Evolutionary conservation across 2,329 filamentous ascomycete genomes (phyloP), one percentile per base, ranked within the genome.

Genomic region (Penicillium polonicum): DNA sequence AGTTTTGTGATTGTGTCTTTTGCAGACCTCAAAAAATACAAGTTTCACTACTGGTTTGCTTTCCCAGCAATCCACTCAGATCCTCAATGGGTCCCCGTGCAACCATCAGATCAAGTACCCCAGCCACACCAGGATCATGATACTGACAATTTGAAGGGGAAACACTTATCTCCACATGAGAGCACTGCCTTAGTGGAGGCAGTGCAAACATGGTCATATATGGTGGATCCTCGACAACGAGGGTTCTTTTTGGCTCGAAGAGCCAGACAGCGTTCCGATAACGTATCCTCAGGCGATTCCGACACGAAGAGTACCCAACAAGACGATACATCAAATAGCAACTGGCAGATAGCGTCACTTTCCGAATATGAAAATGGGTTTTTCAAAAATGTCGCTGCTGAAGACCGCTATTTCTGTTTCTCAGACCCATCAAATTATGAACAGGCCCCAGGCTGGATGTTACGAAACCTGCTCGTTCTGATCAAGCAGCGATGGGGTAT

Each of bases 41-140:
- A 88, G 62, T 97, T 97, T 72, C 91, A 89, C n/a, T 97, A 97
- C 77, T 96, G 95, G 87, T 97, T 97, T 75, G 93, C 89, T 5
- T 99, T 96, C 70, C 94, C 94, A 1, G 92, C 93, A 17, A 82
- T 99, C 44, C 92, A 96, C 72, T 96, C 93, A 4, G 88, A 93
- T 54, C 91, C 91, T 2, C 80, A 83, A 29, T 99, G 94, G 94
- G 88, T 85, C 66, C 80, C 87, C 51, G 74, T 81, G 35, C 61
- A 70, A 29, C 49, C 61, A 5, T 66, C 71, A 5, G 69, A 23
- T 33, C 19, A 51, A 48, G 10, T 50, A 54, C 23, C 46, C 81
- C 19, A 55, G n/a, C 48, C 49, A 56, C 12, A 25, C 29, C 25
- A 50, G 48, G 35, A 33, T 36, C 48, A 61, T 35, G 21, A 43